Evolutionary conservation across 2,329 filamentous ascomycete genomes (phyloP).

Genomic region (Trichoderma lentiforme): DNA sequence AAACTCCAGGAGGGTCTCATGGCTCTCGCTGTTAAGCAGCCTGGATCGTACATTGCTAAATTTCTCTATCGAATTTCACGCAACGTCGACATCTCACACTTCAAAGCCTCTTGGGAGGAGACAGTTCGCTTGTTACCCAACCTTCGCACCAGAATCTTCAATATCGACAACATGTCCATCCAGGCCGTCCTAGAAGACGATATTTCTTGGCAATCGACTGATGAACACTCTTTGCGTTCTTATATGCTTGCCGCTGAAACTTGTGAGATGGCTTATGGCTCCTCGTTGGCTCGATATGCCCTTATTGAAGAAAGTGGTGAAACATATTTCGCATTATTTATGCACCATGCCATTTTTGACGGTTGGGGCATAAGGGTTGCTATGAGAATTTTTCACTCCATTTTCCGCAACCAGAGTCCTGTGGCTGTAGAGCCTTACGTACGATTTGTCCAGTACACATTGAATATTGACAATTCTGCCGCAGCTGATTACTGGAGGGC

Average conservation of each 20-base stretch:
- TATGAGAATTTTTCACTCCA: background rate
- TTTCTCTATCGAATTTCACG: constrained; percentile 19
- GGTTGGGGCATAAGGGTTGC: constrained; percentile 18
- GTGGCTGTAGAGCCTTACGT: constrained; percentile 1
- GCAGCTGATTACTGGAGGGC: constrained; percentile 19
- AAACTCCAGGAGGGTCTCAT: constrained; percentile 39
- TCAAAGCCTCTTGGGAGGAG: constrained; percentile 22
- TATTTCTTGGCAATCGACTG: background rate
- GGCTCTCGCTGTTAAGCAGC: constrained; percentile 24
- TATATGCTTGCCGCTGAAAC: background rate
- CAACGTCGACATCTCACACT: constrained; percentile 13
- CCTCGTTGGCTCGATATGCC: background rate
- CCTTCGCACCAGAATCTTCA: constrained; percentile 24
- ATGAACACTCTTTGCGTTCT: background rate
- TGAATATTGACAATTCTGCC: background rate
- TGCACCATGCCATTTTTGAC: constrained; percentile 25
- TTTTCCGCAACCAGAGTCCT: background rate
- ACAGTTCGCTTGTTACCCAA: constrained; percentile 18
- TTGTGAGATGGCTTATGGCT: constrained; percentile 3
- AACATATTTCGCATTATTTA: constrained; percentile 17
- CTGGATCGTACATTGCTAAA: constrained; percentile 24
- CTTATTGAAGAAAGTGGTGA: background rate
- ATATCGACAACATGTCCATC: background rate
- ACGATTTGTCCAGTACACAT: constrained; percentile 8
- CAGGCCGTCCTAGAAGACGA: constrained; percentile 20